phyloP scores from a whole-genome alignment of 2,329 filamentous ascomycete species.

The Didymella segeticola region DNA sequence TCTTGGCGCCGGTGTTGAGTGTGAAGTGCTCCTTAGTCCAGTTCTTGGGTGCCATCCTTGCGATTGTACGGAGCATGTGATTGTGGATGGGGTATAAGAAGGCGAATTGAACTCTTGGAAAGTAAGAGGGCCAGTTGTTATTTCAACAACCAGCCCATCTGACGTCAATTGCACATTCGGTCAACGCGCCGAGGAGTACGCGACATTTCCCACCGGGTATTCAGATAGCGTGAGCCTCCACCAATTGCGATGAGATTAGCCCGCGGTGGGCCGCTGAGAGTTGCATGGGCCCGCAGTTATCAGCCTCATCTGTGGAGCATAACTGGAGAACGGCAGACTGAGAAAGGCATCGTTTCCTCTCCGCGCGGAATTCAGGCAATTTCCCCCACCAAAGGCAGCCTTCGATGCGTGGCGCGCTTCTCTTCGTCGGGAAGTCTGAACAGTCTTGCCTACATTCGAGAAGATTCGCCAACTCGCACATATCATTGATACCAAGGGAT shows the following conservation, averaged over 20 bases:
- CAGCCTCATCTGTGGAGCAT: constrained; percentile 14
- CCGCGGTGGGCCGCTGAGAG: constrained; percentile 10
- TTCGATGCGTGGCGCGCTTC: not conserved
- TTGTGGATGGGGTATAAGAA: not conserved
- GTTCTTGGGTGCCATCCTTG: constrained; percentile 41
- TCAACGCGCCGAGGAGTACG: constrained; percentile 14
- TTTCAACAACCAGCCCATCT: constrained; percentile 12
- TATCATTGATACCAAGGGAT: not conserved
- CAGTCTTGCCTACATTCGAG: not conserved
- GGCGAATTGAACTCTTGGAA: not conserved
- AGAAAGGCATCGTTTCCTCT: constrained; percentile 9
- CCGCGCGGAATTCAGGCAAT: not conserved
- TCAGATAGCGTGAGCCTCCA: not conserved
- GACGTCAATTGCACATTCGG: constrained; percentile 22
- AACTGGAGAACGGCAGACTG: not conserved
- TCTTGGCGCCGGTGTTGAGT: constrained; percentile 69
- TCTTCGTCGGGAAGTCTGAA: not conserved
- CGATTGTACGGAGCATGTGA: constrained; percentile 35
- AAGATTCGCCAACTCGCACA: not conserved
- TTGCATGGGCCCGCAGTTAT: constrained; percentile 7
- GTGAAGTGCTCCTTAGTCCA: constrained; percentile 46
- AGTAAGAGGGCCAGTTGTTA: constrained; percentile 12
- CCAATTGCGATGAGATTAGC: constrained; percentile 7
- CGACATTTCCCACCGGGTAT: constrained; percentile 18
- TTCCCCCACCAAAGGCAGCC: not conserved